Base-by-base conservation (phyloP, 164 flowering plant species). In the Piper betle region DNA sequence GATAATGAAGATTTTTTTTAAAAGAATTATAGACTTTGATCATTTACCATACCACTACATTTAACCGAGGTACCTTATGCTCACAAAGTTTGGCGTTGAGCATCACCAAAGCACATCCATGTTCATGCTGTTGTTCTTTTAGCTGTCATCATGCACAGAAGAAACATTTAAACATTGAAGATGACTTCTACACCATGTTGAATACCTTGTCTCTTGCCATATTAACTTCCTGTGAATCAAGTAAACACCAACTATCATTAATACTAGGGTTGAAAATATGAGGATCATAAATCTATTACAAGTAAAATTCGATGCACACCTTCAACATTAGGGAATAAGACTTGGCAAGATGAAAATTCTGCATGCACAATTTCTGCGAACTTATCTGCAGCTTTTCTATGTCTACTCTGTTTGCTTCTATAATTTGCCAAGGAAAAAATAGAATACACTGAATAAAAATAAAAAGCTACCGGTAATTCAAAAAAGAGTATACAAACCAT, bases 221-320 rank as follows among this genome's bases (percentile, higher is more conserved):
- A 75, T 78, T 84, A 63, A 85, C 81, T 62, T 88, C 96, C 96
- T 88, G 88, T 69, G 69, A 7, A 53, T n/a, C n/a, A n/a, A n/a
- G n/a, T n/a, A n/a, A n/a, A n/a, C n/a, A n/a, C n/a, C n/a, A n/a
- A n/a, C n/a, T n/a, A n/a, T n/a, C n/a, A n/a, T n/a, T n/a, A n/a
- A n/a, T n/a, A n/a, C n/a, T 41, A 9, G 6, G 4, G 43, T 9
- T 41, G 9, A 9, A 4, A 41, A 41, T 4, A 4, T 41, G 4
- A 9, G 9, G 43, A 41, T 41, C 4, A 4, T 41, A 41, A 41
- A 41, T 4, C 9, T 4, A 41, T 4, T 41, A 41, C 4, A 9
- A 41, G 43, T 4, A 41, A 41, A 41, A 41, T 9, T 9, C 4
- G 18, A 10, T 55, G 33, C 57, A 18, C 2, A 55, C 57, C 57